Conservation (phyloP, 2,329 filamentous ascomycete genomes). For the Aspergillus cejpii region DNA sequence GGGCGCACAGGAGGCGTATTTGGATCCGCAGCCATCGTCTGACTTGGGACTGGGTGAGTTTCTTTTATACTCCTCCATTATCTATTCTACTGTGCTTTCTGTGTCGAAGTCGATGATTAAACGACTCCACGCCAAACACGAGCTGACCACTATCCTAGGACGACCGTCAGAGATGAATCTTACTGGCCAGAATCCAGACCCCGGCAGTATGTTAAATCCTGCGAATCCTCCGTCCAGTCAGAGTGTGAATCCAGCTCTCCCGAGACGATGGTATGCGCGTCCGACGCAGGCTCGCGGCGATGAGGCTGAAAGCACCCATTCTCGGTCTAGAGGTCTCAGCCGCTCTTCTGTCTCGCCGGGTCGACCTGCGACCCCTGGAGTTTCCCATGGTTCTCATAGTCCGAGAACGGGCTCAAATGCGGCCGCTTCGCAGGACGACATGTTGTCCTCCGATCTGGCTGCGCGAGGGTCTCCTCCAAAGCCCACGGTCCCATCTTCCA, state of each 20-base stretch:
- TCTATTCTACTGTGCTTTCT: too few species aligned
- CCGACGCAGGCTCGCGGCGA: neutral
- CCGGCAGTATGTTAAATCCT: neutral
- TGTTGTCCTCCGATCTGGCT: neutral
- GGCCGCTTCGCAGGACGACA: neutral
- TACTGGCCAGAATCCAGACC: neutral
- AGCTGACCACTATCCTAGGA: neutral
- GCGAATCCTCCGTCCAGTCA: neutral
- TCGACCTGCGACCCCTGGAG: neutral
- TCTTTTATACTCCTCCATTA: neutral
- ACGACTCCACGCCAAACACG: neutral
- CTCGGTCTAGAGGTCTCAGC: neutral
- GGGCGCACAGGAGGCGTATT: slow-evolving; percentile 15
- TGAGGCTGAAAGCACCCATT: neutral
- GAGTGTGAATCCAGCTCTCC: too few species aligned
- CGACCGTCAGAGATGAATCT: neutral
- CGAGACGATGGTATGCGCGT: neutral
- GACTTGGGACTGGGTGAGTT: slow-evolving; percentile 14
- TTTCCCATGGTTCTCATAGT: neutral
- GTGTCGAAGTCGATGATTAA: neutral
- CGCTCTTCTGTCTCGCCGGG: neutral
- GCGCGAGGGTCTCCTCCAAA: slow-evolving; percentile 2
- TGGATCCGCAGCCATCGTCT: slow-evolving; percentile 10
- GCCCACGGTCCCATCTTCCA: slow-evolving; percentile 9
- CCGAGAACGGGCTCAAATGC: neutral